These are phyloP conservation scores for Fusarium sp. DNA, from an alignment of 2,329 filamentous ascomycete species.

Conservation along the genomic window DNA sequence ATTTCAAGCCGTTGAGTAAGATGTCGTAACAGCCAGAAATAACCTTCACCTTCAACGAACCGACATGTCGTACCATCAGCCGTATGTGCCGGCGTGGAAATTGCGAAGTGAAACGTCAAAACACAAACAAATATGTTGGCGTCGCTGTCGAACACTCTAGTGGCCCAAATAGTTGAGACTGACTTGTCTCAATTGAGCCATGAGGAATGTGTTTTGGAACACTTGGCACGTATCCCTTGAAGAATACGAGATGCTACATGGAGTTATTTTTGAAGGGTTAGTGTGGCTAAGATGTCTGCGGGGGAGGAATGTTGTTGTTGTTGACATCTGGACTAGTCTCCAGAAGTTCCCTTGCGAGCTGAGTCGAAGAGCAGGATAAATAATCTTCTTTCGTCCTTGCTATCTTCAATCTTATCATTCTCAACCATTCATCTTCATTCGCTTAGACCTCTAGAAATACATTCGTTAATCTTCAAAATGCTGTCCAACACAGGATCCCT, in stretches of 20 bases:
- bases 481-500: constrained; percentile 21
- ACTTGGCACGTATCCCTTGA: background rate
- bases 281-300: background rate
- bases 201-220: background rate
- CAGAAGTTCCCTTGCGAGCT: background rate
- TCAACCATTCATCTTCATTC: background rate
- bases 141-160: background rate
- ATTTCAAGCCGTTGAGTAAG: background rate
- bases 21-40: background rate
- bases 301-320: constrained; percentile 2
- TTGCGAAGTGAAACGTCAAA: background rate
- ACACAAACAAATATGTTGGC: background rate
- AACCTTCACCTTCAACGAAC: background rate
- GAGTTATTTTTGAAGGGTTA: background rate
- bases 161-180: background rate
- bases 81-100: background rate
- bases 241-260: background rate
- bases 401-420: background rate
- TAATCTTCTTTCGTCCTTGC: background rate
- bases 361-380: background rate
- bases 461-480: constrained; percentile 1
- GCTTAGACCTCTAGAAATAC: background rate
- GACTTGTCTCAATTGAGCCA: background rate
- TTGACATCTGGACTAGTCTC: background rate
- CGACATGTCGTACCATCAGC: background rate